Evolutionary conservation across 345 rosid genomes (phyloP).

Genomic region (Murraya koenigii): DNA sequence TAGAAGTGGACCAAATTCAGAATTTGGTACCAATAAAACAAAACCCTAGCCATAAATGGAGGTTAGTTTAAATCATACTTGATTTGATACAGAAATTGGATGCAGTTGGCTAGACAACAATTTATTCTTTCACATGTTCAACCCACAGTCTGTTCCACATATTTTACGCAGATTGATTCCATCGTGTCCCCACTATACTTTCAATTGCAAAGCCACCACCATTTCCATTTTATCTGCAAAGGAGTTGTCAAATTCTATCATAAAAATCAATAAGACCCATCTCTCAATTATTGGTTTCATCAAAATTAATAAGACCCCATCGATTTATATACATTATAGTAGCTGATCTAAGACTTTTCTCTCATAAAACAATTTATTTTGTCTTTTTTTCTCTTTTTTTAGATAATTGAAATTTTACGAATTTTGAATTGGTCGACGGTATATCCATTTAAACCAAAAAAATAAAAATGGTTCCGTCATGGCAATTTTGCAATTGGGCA

Average conservation of each 20-base stretch:
- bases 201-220: neutral
- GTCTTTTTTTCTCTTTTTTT: neutral
- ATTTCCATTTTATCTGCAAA: neutral
- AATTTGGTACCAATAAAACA: neutral
- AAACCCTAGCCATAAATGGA: neutral
- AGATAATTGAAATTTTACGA: neutral
- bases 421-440: neutral
- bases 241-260: neutral
- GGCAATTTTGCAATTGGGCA: neutral
- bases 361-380: neutral
- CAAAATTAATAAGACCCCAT: neutral
- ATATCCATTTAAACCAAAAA: neutral
- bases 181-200: neutral
- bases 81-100: neutral
- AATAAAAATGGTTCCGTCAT: too few species aligned
- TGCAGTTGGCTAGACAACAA: neutral
- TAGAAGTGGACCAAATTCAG: neutral
- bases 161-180: neutral
- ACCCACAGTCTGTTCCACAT: neutral
- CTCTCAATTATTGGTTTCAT: neutral
- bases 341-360: neutral
- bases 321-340: neutral
- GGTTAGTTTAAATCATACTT: neutral
- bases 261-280: neutral
- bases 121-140: neutral